Evolutionary conservation across 306 rosid species (phyloP).

Genomic region (Fragaria ananassa): DNA sequence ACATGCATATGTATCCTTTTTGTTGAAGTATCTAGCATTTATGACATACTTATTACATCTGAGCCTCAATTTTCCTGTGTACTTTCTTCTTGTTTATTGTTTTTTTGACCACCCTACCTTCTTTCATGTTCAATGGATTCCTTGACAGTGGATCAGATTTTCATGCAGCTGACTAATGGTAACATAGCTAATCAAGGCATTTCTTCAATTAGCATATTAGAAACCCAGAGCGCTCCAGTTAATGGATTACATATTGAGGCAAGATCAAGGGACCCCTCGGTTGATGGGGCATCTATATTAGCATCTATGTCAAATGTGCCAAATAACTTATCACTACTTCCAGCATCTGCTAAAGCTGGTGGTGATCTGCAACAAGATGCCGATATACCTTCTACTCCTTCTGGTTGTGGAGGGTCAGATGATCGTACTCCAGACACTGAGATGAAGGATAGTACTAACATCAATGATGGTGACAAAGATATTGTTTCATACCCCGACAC

Average conservation of each 20-base stretch:
- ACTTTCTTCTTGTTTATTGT: not conserved
- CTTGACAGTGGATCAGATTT: constrained; percentile 66
- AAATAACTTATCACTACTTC: constrained; percentile 57
- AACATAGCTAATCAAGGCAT: constrained; percentile 49
- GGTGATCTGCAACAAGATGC: constrained; percentile 49
- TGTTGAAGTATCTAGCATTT: not conserved
- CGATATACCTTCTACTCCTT: constrained; percentile 46
- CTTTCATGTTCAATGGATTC: constrained; percentile 19
- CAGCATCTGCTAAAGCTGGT: constrained; percentile 57
- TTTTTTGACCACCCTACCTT: not conserved
- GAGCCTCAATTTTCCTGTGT: not conserved
- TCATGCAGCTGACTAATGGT: constrained; percentile 62
- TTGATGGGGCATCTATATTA: constrained; percentile 84
- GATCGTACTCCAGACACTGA: constrained; percentile 48
- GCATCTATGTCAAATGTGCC: constrained; percentile 71
- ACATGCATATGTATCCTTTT: constrained; percentile 97
- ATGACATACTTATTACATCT: not conserved
- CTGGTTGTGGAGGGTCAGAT: constrained; percentile 42
- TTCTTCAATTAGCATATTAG: constrained; percentile 71
- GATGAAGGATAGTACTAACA: constrained; percentile 46
- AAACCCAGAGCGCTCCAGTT: constrained; percentile 69
- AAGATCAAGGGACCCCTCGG: constrained; percentile 87
- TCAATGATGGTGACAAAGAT: constrained; percentile 51
- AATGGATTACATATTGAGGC: constrained; percentile 69
- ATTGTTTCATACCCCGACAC: constrained; percentile 42